phyloP scores from a whole-genome alignment of 257 asterid species.

The Fraxinus anomala region DNA sequence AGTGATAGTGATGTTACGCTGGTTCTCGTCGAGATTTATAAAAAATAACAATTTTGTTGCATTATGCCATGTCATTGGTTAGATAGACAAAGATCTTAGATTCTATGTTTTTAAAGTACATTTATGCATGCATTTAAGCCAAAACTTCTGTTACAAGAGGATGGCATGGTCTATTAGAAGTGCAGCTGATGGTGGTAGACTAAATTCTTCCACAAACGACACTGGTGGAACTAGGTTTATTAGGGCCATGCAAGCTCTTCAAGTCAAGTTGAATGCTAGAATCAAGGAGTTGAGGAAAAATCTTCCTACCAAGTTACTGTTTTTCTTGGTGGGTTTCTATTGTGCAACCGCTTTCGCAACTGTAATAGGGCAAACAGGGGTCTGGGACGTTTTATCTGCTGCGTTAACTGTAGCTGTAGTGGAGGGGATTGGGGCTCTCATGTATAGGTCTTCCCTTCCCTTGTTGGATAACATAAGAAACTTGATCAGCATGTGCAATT shows the following conservation, averaged over 20 bases:
- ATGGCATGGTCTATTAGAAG: conserved; percentile 61
- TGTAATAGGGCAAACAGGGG: conserved; percentile 96
- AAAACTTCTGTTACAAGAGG: conserved; percentile 31
- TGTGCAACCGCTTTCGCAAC: conserved; percentile 94
- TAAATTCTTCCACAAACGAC: conserved; percentile 46
- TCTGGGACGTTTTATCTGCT: conserved; percentile 95
- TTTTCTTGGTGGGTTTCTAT: conserved; percentile 85
- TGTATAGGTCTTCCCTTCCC: conserved; percentile 68
- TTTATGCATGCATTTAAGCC: background rate
- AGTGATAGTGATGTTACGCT: conserved; percentile 22
- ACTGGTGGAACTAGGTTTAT: conserved; percentile 69
- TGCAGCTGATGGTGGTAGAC: conserved; percentile 59
- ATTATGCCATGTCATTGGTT: background rate
- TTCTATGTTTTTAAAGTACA: background rate
- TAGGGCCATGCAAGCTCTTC: conserved; percentile 61
- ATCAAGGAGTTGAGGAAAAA: conserved; percentile 57
- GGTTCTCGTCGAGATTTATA: background rate
- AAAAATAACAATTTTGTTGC: background rate
- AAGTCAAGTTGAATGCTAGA: conserved; percentile 43
- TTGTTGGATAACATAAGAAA: conserved; percentile 47
- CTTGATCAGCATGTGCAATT: conserved; percentile 63
- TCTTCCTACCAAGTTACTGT: conserved; percentile 68
- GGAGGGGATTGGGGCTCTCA: conserved; percentile 92
- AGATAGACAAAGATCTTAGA: background rate
- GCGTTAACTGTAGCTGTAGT: conserved; percentile 87